Base-by-base conservation (phyloP, 495 filamentous ascomycete genomes). In the Podospora didyma region DNA sequence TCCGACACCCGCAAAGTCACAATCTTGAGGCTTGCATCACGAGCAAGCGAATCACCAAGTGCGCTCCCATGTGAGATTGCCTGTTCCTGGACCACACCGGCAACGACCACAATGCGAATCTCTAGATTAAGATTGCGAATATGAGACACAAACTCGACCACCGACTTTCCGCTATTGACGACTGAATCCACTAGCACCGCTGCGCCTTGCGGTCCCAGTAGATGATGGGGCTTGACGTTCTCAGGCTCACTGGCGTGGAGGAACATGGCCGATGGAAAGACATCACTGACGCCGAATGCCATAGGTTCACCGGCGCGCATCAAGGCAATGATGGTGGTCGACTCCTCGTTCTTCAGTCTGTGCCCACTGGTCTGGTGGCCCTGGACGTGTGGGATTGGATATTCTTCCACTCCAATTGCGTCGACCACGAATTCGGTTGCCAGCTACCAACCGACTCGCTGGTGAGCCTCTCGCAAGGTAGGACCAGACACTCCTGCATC, bases 241-340 rank as follows among this genome's bases (percentile, higher is more conserved):
- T 62, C 56, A 0, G 79, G 68, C 21, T 64, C 4, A 1, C 66
- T 72, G 3, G 82, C 85, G 60, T 89, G 83, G 1, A 83, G 34
- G 56, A 87, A 83, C 63, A 70, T 76, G 14, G 84, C 80, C 1
- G 63, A 56, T 0, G 80, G 79, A 26, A 87, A 80, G 21, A 72
- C 79, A 2, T 84, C 74, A 60, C 64, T 83, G 55, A 88, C 75
- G 6, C 85, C 85, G 6, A 76, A 70, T n/a, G 85, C 86, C 81
- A 89, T 84, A 12, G 85, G 72, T 64, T 86, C 83, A 23, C 85
- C 85, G 19, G 81, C 85, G 26, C 85, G 81, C 85, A 88, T 86
- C 22, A 88, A 66, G 0, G 83, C 68, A 12, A 88, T 75, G 44
- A 89, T 86, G 16, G 75, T 58, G 3, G 83, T 87, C 19, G 69